These are phyloP conservation scores for Candida saitoana DNA, from an alignment of 805 yeast genomes.

Conservation along the genomic window DNA sequence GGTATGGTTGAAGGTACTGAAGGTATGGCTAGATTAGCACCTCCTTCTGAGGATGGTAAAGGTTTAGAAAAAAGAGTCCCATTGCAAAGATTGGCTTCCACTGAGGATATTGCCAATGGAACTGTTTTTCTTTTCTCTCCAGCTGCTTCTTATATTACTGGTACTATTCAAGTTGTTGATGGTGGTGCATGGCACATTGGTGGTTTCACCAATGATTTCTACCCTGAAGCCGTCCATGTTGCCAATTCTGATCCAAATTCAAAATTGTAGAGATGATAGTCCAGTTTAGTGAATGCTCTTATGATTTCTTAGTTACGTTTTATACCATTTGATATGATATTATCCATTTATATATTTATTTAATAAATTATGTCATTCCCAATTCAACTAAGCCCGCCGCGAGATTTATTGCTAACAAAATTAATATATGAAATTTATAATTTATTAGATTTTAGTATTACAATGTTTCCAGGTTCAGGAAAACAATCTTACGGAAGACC, in stretches of 20 bases:
- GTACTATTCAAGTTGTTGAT: conserved; percentile 77
- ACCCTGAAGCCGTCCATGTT: conserved; percentile 27
- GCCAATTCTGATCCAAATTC: conserved; percentile 26
- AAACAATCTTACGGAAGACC: conserved; percentile 9
- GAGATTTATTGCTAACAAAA: no score
- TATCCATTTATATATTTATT: no score
- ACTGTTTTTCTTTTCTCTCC: conserved; percentile 81
- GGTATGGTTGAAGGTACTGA: conserved; percentile 88
- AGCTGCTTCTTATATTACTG: conserved; percentile 75
- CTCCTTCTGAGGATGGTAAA: conserved; percentile 27
- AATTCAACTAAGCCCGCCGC: no score
- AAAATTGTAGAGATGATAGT: conserved; percentile 20
- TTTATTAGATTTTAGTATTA: neutral
- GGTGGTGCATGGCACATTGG: conserved; percentile 91
- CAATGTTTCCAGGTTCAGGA: conserved; percentile 20
- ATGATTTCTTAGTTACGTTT: no score
- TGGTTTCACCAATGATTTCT: conserved; percentile 26
- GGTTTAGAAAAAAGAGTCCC: conserved; percentile 50
- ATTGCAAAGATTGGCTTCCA: conserved; percentile 62
- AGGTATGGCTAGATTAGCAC: conserved; percentile 66
- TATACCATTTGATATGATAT: no score
- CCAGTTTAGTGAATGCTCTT: no score
- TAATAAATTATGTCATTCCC: no score
- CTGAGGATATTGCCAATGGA: conserved; percentile 80
- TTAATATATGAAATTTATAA: no score